Percentiles rank a stretch among this genome's conserved stretches.
Conservation (phyloP, 768 basidiomycete genomes). For the Suillus weaverae region DNA sequence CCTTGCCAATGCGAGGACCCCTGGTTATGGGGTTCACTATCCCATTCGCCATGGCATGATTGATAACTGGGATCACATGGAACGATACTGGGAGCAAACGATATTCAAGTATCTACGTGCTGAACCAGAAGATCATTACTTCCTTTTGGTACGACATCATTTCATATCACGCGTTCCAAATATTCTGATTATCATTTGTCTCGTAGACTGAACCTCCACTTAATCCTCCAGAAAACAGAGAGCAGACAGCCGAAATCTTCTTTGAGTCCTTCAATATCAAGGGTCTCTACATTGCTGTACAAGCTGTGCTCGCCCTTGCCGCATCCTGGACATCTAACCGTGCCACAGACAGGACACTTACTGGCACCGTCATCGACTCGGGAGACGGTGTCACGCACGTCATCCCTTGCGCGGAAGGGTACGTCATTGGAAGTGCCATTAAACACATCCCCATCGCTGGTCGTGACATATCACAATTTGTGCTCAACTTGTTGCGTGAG, state of each 20-base stretch:
- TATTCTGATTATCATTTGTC: not conserved
- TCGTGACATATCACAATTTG: conserved; percentile 95
- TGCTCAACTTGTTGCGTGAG: conserved; percentile 93
- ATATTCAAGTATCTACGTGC: conserved; percentile 99
- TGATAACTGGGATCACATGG: conserved; percentile 99
- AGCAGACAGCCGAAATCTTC: conserved; percentile 99
- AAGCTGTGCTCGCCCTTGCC: conserved; percentile 96
- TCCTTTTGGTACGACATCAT: conserved; percentile 75
- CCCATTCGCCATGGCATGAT: conserved; percentile 98
- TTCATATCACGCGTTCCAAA: not conserved
- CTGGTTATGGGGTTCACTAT: conserved; percentile 91
- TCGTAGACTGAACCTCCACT: conserved; percentile 96
- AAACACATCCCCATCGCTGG: conserved; percentile 99
- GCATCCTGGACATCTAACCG: conserved; percentile 95
- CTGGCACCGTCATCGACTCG: conserved; percentile 97
- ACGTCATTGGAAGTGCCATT: conserved; percentile 98
- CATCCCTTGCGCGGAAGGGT: conserved; percentile 94
- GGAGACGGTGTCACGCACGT: conserved; percentile 99
- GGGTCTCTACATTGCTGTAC: conserved; percentile 97
- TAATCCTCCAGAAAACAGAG: conserved; percentile 97
- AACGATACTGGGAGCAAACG: conserved; percentile 98
- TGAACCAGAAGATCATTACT: conserved; percentile 99
- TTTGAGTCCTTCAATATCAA: conserved; percentile 99
- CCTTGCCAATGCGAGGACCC: conserved; percentile 91
- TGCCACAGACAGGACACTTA: conserved; percentile 87